Base-by-base conservation (phyloP, 2,329 filamentous ascomycete genomes). In the Intubia oerlemansii region DNA sequence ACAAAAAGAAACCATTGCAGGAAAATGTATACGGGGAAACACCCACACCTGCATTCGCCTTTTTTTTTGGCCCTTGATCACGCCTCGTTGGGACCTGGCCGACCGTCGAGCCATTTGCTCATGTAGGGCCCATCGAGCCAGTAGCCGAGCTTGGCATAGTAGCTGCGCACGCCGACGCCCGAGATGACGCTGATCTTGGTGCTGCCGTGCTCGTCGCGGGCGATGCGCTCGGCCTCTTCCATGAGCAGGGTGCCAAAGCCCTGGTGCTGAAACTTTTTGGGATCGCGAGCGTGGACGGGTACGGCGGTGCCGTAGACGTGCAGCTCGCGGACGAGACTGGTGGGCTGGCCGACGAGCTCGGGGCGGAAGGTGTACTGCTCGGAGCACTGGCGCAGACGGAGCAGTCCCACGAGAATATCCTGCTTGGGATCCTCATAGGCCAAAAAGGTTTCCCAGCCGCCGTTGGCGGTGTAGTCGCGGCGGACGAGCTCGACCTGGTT, bases 361-460 rank as follows among this genome's bases (percentile, higher is more conserved):
- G 77, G 68, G 14, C 90, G 71, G 57, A 85, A 98, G 0, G 88
- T 95, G 51, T 93, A 82, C 42, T 79, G 85, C 40, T 74, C 64
- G 2, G 76, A 84, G 49, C 90, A 98, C 54, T 91, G 91, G 39
- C 88, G 67, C 37, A 98, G 54, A 12, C 88, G 72, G 32, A 98
- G 61, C 20, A 98, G 57, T 1, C 79, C 90, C 33, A 98, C 91
- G 4, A 98, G 59, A 32, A 98, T 98, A 47, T 98, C 88, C 49
- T 98, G 88, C 56, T 93, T 93, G 1, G 88, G 85, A 41, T 98
- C 88, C 47, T 98, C 88, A 44, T 98, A 98, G 2, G 88, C 84
- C 5, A 98, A 59, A 54, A 98, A 98, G 0, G 88, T 98, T 52
- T 98, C 88, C 88, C 88, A 98, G 15, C 88, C 90, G 22, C 78